Base-by-base conservation (phyloP, 2,329 filamentous ascomycete species). In the Cucurbitaria berberidis region DNA sequence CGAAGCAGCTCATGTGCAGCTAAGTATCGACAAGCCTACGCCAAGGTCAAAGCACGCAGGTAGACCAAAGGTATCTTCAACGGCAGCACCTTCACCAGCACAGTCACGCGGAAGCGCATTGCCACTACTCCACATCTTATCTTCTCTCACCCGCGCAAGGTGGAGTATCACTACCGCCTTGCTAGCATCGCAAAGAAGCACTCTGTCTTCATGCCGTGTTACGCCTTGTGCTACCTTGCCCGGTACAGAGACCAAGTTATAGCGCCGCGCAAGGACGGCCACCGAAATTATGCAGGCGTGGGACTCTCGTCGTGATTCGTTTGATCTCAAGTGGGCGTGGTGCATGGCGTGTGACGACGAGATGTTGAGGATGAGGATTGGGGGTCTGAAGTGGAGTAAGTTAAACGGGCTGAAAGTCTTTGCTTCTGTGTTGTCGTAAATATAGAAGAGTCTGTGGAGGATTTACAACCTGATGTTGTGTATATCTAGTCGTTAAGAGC, bases 51-150 rank as follows among this genome's bases (percentile, higher is more conserved):
- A 9, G 9, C 22, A 19, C 13, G 9, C 18, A 4, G n/a, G 38
- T 24, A 36, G 22, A 2, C 44, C 40, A 13, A 40, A 45, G 8
- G 55, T 2, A 40, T 54, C 13, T 49, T 41, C 36, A 48, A 54
- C 30, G 44, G 40, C n/a, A 19, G 53, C 44, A 54, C 35, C 19
- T 58, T 46, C 34, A 44, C 27, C 13, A 46, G 44, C 35, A 53
- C 36, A 8, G n/a, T 32, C n/a, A 13, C 36, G 4, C 43, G 39
- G 2, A 47, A 38, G 16, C 27, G 44, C 24, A 39, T 16, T 3
- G 15, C 29, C 21, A 30, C 29, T 13, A 38, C 39, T 10, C 7
- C 16, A 26, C 30, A 32, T 15, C n/a, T 52, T 21, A 16, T 16
- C 34, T 26, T 44, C n/a, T 39, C 41, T 9, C 41, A 24, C 19